A percentile compares a stretch with the other conserved stretches of the same genome.
Conservation (phyloP, 1,139 yeast species). For the Magnusiomyces ingens region DNA sequence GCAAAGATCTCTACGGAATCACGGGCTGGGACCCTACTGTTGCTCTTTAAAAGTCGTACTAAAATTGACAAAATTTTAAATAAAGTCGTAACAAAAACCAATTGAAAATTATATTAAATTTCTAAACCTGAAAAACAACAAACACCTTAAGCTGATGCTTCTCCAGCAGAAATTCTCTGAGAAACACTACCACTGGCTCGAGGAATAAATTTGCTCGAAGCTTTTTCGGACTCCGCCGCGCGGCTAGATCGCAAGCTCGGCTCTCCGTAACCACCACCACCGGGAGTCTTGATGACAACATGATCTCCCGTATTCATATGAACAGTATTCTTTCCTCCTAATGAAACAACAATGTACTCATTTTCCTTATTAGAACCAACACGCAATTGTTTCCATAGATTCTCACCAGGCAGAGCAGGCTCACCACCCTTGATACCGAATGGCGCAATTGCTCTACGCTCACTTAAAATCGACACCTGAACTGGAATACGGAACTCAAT, state of each 20-base stretch:
- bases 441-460: constrained; percentile 53
- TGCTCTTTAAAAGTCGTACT: not conserved
- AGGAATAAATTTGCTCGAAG: constrained; percentile 8
- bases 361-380: constrained; percentile 22
- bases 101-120: not conserved
- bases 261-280: constrained; percentile 40
- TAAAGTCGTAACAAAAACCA: not conserved
- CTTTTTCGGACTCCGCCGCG: constrained; percentile 8
- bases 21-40: constrained; percentile 19
- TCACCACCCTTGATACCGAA: constrained; percentile 57
- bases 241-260: not conserved
- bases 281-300: constrained; percentile 46
- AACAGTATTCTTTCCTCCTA: constrained; percentile 56
- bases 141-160: constrained; percentile 9
- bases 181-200: constrained; percentile 15
- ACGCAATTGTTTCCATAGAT: constrained; percentile 41
- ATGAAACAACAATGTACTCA: constrained; percentile 32
- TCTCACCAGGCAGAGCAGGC: constrained; percentile 53
- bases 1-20: constrained; percentile 26
- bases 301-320: constrained; percentile 48
- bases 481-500: constrained; percentile 52
- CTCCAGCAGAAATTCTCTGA: constrained; percentile 9
- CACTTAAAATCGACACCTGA: constrained; percentile 54
- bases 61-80: not conserved
- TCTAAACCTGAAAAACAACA: not conserved